Conservation (phyloP, 768 basidiomycete species). For the Ramaria sp. region DNA sequence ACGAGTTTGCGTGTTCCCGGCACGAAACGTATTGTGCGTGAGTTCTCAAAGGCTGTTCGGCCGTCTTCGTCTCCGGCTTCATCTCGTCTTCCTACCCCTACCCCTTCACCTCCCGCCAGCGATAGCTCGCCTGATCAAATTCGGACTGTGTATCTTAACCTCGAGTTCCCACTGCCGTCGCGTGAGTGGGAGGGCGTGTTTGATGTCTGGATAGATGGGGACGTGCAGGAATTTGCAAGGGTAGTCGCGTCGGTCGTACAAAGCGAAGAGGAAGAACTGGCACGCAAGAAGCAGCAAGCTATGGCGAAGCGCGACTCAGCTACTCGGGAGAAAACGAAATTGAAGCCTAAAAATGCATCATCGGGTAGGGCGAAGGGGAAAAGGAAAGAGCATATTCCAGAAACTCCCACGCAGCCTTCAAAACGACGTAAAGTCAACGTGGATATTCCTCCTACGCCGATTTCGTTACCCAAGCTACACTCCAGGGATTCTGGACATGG, state of each 20-base stretch:
- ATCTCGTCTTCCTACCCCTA: slow-evolving; percentile 6
- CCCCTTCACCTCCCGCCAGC: slow-evolving; percentile 34
- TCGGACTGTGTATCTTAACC: slow-evolving; percentile 71
- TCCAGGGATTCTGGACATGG: not conserved
- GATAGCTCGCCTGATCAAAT: slow-evolving; percentile 22
- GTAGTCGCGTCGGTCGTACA: slow-evolving; percentile 44
- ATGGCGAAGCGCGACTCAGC: not conserved
- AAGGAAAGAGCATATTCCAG: not conserved
- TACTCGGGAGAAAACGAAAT: not conserved
- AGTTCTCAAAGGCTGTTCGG: slow-evolving; percentile 66
- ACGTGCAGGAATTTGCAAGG: slow-evolving; percentile 69
- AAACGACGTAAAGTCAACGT: not conserved
- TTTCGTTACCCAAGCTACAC: not conserved
- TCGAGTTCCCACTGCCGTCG: slow-evolving; percentile 77
- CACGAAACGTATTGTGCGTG: slow-evolving; percentile 83
- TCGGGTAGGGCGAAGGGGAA: not conserved
- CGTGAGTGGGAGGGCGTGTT: slow-evolving; percentile 87
- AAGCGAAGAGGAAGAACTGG: slow-evolving; percentile 14
- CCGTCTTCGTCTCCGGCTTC: not conserved
- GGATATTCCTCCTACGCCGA: not conserved
- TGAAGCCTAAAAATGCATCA: not conserved
- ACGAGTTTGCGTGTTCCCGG: slow-evolving; percentile 85
- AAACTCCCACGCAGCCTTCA: not conserved
- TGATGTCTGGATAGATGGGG: slow-evolving; percentile 83
- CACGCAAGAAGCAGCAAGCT: not conserved